A percentile compares a stretch with the other conserved stretches of the same genome.
Conservation (phyloP, 2,329 filamentous ascomycete species). For the Huntiella omanensis region DNA sequence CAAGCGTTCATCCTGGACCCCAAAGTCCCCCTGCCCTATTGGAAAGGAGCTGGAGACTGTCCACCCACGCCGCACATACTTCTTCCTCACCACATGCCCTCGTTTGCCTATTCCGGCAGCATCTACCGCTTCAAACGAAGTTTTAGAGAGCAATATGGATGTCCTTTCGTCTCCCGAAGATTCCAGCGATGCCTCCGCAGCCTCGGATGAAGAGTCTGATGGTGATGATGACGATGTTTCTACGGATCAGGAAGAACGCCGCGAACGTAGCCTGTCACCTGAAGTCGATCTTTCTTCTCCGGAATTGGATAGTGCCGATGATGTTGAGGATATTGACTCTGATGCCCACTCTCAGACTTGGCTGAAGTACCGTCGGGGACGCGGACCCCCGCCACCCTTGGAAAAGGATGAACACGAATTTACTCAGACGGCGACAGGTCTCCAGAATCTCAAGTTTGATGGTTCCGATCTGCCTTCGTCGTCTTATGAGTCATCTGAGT, state of each 20-base stretch:
- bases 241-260: slow-evolving; percentile 19
- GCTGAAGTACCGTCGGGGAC: slow-evolving; percentile 22
- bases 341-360: slow-evolving; percentile 29
- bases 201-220: slow-evolving; percentile 15
- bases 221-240: slow-evolving; percentile 47
- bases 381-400: slow-evolving; percentile 69
- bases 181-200: slow-evolving; percentile 44
- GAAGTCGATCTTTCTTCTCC: slow-evolving; percentile 81
- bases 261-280: slow-evolving; percentile 70
- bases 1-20: slow-evolving; percentile 68
- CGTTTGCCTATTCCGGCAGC: slow-evolving; percentile 54
- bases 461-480: slow-evolving; percentile 19
- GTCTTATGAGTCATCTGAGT: slow-evolving; percentile 5
- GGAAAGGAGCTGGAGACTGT: slow-evolving; percentile 84
- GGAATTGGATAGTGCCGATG: slow-evolving; percentile 47
- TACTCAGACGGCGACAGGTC: slow-evolving; percentile 77
- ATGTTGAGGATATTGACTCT: slow-evolving; percentile 37
- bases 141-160: slow-evolving; percentile 14
- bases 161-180: slow-evolving; percentile 68
- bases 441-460: slow-evolving; percentile 47
- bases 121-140: background rate
- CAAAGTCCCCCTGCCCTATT: slow-evolving; percentile 63
- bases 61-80: slow-evolving; percentile 89
- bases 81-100: slow-evolving; percentile 78
- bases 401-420: slow-evolving; percentile 95